Evolutionary conservation across 176 grass and related monocot genomes (phyloP), one percentile per base, ranked within the genome.

Genomic region (Microstegium vimineum): DNA sequence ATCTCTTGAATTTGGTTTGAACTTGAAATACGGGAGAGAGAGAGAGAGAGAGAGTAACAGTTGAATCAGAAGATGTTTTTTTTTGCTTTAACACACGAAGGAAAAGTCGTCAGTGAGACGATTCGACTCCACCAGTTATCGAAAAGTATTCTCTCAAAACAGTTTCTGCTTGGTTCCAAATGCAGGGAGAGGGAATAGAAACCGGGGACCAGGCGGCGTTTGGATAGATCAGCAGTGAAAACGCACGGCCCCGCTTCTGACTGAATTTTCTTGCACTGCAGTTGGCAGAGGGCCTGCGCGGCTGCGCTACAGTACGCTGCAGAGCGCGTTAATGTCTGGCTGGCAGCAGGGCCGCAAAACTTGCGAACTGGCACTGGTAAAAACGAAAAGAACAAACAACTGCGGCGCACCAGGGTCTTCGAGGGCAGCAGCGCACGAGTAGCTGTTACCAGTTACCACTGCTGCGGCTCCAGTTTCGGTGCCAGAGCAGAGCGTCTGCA

Each of bases 241-340:
- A 52, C 80, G n/a, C n/a, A n/a, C n/a, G 52, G 6, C 33, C 43
- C 20, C 14, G 7, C 43, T 66, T 11, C 86, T 78, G 86, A 60
- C 61, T 62, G 74, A 66, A 88, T 83, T 88, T 83, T 83, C 74
- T 79, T 73, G 66, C 27, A 27, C 86, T 45, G 74, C 66, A 76
- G 64, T 10, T 65, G 15, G 65, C 78, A 77, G 79, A 69, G 41
- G 25, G 67, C n/a, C 42, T 11, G 12, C 3, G n/a, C n/a, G n/a
- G n/a, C 38, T 17, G 46, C 18, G 71, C 34, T 16, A 35, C 52
- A 66, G 76, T 14, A 31, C 10, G 1, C 28, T 6, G 71, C 72
- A 51, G 71, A 20, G 43, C 52, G 41, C 25, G 54, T 56, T 64
- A 15, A 71, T 17, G 1, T 1, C 54, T 23, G 10, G 3, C 54